phyloP scores from a whole-genome alignment of 106 monocot species.

The Hemerocallis citrina region DNA sequence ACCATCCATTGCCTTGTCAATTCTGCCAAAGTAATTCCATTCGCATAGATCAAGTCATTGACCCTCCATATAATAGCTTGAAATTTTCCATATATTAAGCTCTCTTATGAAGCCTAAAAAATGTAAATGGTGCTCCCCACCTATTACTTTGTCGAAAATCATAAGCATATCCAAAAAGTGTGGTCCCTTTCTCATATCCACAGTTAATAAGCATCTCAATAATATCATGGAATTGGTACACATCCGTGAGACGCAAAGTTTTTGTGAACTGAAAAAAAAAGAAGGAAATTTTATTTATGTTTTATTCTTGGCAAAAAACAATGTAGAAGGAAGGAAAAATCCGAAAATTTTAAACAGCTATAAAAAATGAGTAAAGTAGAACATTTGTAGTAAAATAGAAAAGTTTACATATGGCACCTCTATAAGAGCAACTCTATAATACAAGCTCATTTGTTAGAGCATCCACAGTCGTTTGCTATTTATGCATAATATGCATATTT shows the following conservation, averaged over 20 bases:
- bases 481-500: too few species aligned
- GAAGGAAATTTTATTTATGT: constrained; percentile 1
- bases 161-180: constrained; percentile 92
- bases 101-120: background rate
- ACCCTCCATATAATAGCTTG: background rate
- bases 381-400: background rate
- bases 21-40: constrained; percentile 41
- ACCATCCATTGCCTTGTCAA: constrained; percentile 52
- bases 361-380: background rate
- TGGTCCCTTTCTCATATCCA: constrained; percentile 86
- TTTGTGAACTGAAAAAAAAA: constrained; percentile 40
- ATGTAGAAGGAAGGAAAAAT: too few species aligned
- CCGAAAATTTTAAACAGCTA: too few species aligned
- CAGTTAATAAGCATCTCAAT: constrained; percentile 78
- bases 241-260: constrained; percentile 40
- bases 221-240: constrained; percentile 93
- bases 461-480: too few species aligned
- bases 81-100: background rate
- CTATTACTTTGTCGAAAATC: constrained; percentile 95
- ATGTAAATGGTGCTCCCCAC: constrained; percentile 21
- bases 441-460: too few species aligned
- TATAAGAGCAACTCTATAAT: too few species aligned
- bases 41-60: background rate
- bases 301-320: too few species aligned
- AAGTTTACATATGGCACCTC: too few species aligned